Evolutionary conservation across 345 rosid genomes (phyloP).

Genomic region (Gossypium longicalyx): DNA sequence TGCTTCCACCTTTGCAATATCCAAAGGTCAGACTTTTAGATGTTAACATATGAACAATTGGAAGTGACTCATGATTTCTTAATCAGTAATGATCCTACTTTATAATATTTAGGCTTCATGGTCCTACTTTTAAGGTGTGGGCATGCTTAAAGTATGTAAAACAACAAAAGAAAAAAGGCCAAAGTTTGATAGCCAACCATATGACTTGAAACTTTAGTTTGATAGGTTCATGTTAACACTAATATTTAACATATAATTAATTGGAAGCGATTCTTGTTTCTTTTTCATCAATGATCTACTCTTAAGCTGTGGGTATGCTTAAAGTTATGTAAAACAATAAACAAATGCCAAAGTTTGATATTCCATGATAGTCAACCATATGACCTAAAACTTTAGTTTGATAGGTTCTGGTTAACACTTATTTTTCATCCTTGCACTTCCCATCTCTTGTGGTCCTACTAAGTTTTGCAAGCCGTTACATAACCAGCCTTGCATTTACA

Average conservation of each 20-base stretch:
- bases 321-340: background rate
- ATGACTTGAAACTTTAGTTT: background rate
- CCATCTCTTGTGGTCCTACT: background rate
- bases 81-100: background rate
- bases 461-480: background rate
- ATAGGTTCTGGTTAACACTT: background rate
- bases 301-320: background rate
- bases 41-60: background rate
- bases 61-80: background rate
- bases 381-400: background rate
- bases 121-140: background rate
- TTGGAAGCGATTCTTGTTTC: too few relatives aligned
- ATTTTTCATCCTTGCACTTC: background rate
- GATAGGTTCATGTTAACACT: background rate
- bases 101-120: background rate
- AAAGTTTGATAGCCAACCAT: background rate
- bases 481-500: background rate
- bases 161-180: background rate
- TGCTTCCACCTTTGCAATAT: slow-evolving; percentile 59
- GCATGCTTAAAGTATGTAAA: background rate
- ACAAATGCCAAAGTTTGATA: background rate
- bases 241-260: background rate
- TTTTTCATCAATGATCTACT: too few relatives aligned
- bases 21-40: slow-evolving; percentile 19
- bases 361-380: background rate